Evolutionary conservation across 1,284 basidiomycete genomes (phyloP), one percentile per base, ranked within the genome.

Genomic region (Pseudomicrostroma phylloplanum): DNA sequence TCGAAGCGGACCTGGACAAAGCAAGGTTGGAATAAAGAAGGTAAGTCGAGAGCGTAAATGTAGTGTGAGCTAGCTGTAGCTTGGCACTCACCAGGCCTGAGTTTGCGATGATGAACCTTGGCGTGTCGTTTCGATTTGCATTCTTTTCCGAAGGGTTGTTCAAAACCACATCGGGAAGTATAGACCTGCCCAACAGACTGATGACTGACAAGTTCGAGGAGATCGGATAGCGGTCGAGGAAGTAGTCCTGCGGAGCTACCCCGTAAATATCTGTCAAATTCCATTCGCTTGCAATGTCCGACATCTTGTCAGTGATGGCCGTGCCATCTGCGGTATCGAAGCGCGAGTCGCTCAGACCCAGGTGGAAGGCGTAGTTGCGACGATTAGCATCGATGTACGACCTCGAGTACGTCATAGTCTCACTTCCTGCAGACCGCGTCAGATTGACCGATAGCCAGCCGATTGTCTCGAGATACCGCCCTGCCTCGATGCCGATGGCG

Each of bases 311-410:
- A 3, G 72, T 66, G 39, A 72, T 74, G 49, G 67, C 67, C 59
- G 62, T 68, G 19, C 75, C 76, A 19, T 68, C 67, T 49, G 64
- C 59, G 12, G 76, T 78, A 19, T 70, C 70, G n/a, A 78, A 64
- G 53, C 69, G 51, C n/a, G 58, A 54, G 6, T 66, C 49, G 11
- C 49, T 49, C 23, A 78, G 68, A 6, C 61, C 60, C 23, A 62
- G 62, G 55, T 64, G 64, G 54, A 64, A 59, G 15, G 63, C 66
- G 64, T 70, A 81, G 67, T 81, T 77, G n/a, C 77, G 69, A 2
- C 79, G 77, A 67, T 82, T 83, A 25, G 80, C 79, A 60, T 83
- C 82, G 36, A 83, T 73, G 71, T 83, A 83, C 7, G 81, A 67
- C 17, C 83, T 66, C 23, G 80, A 73, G 17, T 82, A 79, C 12